A percentile compares a stretch with the other conserved stretches of the same genome.
phyloP scores from a whole-genome alignment of 2,329 filamentous ascomycete genomes.

The Xylariaceae sp. region DNA sequence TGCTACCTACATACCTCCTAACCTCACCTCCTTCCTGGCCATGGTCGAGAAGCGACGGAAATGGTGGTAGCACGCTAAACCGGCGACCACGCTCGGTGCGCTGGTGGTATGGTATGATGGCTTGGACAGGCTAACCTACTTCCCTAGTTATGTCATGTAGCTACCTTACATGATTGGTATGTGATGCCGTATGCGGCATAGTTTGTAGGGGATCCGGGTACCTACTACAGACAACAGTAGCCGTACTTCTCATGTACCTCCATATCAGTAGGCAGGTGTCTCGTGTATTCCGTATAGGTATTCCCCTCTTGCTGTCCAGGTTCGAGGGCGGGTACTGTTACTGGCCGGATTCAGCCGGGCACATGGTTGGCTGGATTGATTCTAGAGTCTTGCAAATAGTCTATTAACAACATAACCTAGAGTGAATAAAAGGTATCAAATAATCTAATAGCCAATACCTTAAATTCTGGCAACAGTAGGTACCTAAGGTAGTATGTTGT shows the following conservation, averaged over 20 bases:
- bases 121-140: background rate
- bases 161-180: constrained; percentile 1
- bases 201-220: background rate
- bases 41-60: background rate
- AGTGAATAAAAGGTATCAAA: no score
- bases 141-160: constrained; percentile 4
- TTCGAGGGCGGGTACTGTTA: no score
- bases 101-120: background rate
- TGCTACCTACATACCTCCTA: background rate
- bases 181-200: background rate
- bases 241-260: background rate
- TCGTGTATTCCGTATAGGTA: no score
- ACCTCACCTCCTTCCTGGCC: background rate
- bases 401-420: background rate
- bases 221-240: background rate
- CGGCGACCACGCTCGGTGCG: background rate
- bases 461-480: no score
- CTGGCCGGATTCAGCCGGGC: background rate
- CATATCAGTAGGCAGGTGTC: background rate
- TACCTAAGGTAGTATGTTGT: no score
- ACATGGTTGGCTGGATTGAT: background rate
- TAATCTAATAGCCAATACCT: no score
- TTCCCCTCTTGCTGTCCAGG: no score
- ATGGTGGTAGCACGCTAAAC: background rate
- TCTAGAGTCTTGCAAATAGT: background rate